These are phyloP conservation scores for Pichia sp. DNA, from an alignment of 1,139 yeast genomes.

Conservation along the genomic window DNA sequence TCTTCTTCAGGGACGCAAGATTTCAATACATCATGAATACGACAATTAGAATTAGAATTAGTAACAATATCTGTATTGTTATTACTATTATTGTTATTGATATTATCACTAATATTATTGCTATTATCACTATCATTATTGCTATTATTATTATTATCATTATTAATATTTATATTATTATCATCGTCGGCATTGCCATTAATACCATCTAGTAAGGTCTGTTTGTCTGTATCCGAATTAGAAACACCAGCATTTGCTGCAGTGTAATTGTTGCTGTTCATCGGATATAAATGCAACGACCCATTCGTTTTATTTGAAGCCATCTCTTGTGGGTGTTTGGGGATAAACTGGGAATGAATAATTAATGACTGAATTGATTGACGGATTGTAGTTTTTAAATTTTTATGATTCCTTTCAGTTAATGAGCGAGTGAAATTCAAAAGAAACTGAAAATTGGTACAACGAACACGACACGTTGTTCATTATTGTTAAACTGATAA, in stretches of 20 bases:
- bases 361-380: background rate
- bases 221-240: background rate
- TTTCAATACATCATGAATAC: background rate
- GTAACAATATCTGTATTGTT: background rate
- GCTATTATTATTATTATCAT: background rate
- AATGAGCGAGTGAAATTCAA: background rate
- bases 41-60: background rate
- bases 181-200: background rate
- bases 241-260: conserved; percentile 26
- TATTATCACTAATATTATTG: background rate
- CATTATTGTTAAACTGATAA: background rate
- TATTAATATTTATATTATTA: background rate
- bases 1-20: conserved; percentile 7
- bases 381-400: background rate
- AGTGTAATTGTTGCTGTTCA: conserved; percentile 26
- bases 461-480: background rate
- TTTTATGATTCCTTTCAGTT: background rate
- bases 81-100: conserved; percentile 8
- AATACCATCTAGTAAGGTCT: conserved; percentile 8
- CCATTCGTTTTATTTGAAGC: conserved; percentile 20
- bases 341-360: background rate
- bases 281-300: conserved; percentile 25
- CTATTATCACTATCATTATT: background rate
- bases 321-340: conserved; percentile 7
- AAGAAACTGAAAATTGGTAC: background rate